Percentiles rank a stretch among this genome's conserved stretches.
phyloP scores from a whole-genome alignment of 1,284 basidiomycete genomes.

The Heterobasidion occidentale region DNA sequence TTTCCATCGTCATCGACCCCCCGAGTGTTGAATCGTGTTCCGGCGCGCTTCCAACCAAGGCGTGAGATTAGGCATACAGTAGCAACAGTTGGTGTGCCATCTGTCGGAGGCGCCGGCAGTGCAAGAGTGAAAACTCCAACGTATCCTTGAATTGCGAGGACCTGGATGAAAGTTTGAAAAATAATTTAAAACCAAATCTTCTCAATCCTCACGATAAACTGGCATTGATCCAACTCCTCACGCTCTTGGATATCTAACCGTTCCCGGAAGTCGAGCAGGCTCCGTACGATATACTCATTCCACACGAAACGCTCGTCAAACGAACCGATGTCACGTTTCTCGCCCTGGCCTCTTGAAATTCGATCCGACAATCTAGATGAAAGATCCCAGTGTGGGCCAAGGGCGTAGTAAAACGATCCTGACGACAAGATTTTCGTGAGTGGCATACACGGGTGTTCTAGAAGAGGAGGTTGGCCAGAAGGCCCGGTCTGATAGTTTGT shows the following conservation, averaged over 20 bases:
- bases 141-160: constrained; percentile 93
- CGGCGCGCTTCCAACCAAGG: constrained; percentile 91
- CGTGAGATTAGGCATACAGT: constrained; percentile 79
- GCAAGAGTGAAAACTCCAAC: constrained; percentile 69
- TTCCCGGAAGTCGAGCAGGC: constrained; percentile 76
- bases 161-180: constrained; percentile 25
- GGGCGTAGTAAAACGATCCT: constrained; percentile 91
- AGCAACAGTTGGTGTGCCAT: constrained; percentile 56
- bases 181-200: not conserved
- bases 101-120: constrained; percentile 64
- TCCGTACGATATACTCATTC: constrained; percentile 80
- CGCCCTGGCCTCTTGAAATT: constrained; percentile 40
- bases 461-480: constrained; percentile 35
- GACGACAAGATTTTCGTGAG: constrained; percentile 89
- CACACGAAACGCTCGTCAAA: constrained; percentile 84
- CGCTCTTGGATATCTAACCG: constrained; percentile 64
- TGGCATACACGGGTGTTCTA: constrained; percentile 87
- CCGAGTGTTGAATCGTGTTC: constrained; percentile 94
- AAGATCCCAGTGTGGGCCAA: constrained; percentile 81
- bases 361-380: constrained; percentile 73
- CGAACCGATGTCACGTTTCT: constrained; percentile 45
- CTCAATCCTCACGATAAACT: constrained; percentile 62
- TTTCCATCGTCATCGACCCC: constrained; percentile 98
- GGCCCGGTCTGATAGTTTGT: constrained; percentile 37
- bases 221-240: constrained; percentile 65